phyloP scores from a whole-genome alignment of 805 yeast genomes.

The Hyphopichia homilentoma region DNA sequence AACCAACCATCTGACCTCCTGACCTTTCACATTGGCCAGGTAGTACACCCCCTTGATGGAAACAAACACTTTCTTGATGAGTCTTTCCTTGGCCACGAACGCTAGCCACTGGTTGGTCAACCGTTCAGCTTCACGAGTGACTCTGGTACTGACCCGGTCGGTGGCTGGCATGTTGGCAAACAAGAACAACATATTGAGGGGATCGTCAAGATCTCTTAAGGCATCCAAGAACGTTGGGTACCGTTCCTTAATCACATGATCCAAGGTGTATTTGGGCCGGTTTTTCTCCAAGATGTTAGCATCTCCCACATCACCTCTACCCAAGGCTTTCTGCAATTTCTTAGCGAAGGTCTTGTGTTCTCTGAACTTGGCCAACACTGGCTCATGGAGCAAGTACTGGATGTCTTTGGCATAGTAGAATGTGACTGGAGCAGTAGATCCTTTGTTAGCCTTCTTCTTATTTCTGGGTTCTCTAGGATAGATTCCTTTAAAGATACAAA shows the following conservation, averaged over 20 bases:
- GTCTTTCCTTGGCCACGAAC: conserved; percentile 78
- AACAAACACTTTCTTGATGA: conserved; percentile 85
- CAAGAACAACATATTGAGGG: conserved; percentile 88
- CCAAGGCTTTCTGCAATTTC: conserved; percentile 83
- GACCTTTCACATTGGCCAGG: conserved; percentile 86
- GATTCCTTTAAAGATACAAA: conserved; percentile 96
- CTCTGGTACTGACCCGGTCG: conserved; percentile 69
- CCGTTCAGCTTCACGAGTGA: conserved; percentile 83
- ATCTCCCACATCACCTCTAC: conserved; percentile 85
- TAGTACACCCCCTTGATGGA: conserved; percentile 97
- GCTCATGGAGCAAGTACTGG: conserved; percentile 93
- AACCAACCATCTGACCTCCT: conserved; percentile 91
- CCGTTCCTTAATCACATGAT: conserved; percentile 88
- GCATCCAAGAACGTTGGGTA: conserved; percentile 94
- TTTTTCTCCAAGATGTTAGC: conserved; percentile 82
- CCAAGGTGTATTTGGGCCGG: conserved; percentile 82
- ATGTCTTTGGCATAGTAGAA: conserved; percentile 93
- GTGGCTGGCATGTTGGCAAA: conserved; percentile 96
- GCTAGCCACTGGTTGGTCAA: conserved; percentile 96
- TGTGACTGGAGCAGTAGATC: conserved; percentile 94
- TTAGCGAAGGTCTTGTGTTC: conserved; percentile 93
- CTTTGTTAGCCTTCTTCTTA: conserved; percentile 95
- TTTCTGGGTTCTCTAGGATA: conserved; percentile 96
- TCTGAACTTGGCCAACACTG: conserved; percentile 84
- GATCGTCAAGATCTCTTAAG: conserved; percentile 89